A percentile compares a stretch with the other conserved stretches of the same genome.
Conservation (phyloP, 441 rosid genomes). For the Iberis amara region DNA sequence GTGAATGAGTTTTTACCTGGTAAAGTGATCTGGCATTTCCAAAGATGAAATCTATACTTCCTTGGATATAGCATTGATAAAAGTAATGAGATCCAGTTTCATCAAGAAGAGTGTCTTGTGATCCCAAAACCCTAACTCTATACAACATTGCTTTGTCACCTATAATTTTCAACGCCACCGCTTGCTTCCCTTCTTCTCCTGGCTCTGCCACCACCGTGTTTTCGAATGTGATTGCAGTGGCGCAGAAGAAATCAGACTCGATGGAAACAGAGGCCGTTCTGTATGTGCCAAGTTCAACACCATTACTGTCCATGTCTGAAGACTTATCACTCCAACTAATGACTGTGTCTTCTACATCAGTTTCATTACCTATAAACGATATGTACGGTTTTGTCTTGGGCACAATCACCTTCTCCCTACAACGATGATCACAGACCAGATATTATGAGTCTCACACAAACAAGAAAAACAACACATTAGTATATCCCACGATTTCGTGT, state of each 20-base stretch:
- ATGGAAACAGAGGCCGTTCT: constrained; percentile 69
- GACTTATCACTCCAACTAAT: constrained; percentile 74
- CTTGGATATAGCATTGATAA: constrained; percentile 62
- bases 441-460: not conserved
- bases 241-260: constrained; percentile 72
- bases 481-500: no score
- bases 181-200: constrained; percentile 71
- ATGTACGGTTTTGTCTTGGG: constrained; percentile 67
- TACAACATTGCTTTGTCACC: constrained; percentile 81
- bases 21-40: constrained; percentile 73
- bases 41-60: constrained; percentile 78
- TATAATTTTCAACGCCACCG: constrained; percentile 66
- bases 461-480: not conserved
- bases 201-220: constrained; percentile 70
- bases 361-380: constrained; percentile 66
- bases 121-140: constrained; percentile 57
- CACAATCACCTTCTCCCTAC: constrained; percentile 77
- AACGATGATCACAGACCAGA: not conserved
- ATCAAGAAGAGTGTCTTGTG: constrained; percentile 88
- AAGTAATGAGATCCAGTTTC: constrained; percentile 77
- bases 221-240: constrained; percentile 78
- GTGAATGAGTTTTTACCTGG: constrained; percentile 36
- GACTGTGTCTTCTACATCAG: constrained; percentile 35
- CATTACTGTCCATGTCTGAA: constrained; percentile 50
- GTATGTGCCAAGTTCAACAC: constrained; percentile 61